Conservation (phyloP, 75 land plant species). For the Chamaecyparis obtusa region DNA sequence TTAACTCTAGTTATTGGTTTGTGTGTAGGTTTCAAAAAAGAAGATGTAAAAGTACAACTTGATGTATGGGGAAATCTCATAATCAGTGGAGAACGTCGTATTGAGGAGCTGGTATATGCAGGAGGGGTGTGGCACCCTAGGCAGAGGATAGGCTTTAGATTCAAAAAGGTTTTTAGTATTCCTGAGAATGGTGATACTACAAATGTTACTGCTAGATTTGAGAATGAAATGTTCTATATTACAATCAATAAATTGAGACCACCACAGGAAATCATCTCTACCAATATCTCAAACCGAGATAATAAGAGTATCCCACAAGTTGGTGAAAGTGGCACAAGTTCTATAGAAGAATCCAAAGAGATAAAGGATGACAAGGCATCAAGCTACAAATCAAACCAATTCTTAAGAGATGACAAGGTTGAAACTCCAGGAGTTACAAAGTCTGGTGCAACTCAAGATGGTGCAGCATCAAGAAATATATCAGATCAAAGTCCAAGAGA, state of each 20-base stretch:
- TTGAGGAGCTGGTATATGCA: background rate
- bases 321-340: too few species aligned
- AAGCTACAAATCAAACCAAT: too few species aligned
- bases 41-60: background rate
- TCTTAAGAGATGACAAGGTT: too few species aligned
- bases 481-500: too few species aligned
- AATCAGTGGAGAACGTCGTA: background rate
- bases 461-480: too few species aligned
- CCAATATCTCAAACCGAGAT: too few species aligned
- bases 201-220: background rate
- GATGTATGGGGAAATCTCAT: background rate
- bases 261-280: too few species aligned
- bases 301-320: background rate
- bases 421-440: too few species aligned
- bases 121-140: background rate
- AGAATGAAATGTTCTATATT: background rate
- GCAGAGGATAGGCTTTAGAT: background rate
- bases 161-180: background rate
- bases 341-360: background rate
- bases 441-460: too few species aligned
- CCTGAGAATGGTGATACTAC: background rate
- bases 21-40: background rate
- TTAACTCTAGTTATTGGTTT: background rate
- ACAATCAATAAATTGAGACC: background rate
- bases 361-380: background rate